Evolutionary conservation across 345 rosid genomes (phyloP).

Genomic region (Cardamine resedifolia): DNA sequence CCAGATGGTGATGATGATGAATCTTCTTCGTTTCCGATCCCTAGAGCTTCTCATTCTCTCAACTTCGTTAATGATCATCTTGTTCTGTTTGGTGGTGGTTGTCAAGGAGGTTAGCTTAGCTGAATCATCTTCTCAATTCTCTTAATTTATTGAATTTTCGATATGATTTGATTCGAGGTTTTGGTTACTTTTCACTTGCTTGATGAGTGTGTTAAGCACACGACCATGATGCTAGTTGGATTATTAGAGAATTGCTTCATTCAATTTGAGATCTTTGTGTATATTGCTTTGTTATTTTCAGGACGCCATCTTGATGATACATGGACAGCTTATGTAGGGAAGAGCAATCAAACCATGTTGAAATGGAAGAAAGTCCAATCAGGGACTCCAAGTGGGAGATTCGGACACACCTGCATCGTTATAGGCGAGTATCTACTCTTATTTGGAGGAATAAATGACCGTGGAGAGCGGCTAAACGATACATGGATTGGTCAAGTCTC

Average conservation of each 20-base stretch:
- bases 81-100: constrained; percentile 91
- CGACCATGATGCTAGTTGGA: too few relatives aligned
- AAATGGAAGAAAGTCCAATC: constrained; percentile 69
- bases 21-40: constrained; percentile 50
- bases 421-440: constrained; percentile 59
- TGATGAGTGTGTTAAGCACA: constrained; percentile 34
- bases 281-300: constrained; percentile 18
- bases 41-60: constrained; percentile 96
- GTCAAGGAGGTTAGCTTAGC: constrained; percentile 77
- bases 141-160: background rate
- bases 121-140: background rate
- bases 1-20: constrained; percentile 27
- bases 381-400: constrained; percentile 86
- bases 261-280: constrained; percentile 19
- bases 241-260: too few relatives aligned
- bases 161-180: background rate
- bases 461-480: constrained; percentile 76
- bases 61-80: constrained; percentile 81
- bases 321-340: constrained; percentile 70
- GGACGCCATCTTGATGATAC: constrained; percentile 98
- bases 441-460: constrained; percentile 92
- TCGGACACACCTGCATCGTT: constrained; percentile 80
- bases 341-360: constrained; percentile 45
- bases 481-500: constrained; percentile 79
- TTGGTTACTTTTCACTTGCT: background rate